These are phyloP conservation scores for Penicillium freii DNA, from an alignment of 2,329 filamentous ascomycete species.

Conservation along the genomic window DNA sequence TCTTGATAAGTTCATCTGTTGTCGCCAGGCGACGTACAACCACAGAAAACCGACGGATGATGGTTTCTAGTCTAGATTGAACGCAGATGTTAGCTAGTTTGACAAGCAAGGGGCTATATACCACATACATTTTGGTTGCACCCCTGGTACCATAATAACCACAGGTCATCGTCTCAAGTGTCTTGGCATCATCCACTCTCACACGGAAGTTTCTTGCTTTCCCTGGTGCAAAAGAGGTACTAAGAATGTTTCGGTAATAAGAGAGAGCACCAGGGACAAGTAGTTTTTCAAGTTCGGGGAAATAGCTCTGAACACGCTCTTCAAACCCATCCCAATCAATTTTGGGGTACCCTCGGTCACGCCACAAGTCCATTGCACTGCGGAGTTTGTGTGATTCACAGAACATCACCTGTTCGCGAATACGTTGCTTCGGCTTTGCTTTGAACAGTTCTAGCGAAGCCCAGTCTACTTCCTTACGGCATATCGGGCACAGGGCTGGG, in stretches of 20 bases:
- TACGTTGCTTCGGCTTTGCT: constrained; percentile 32
- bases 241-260: constrained; percentile 60
- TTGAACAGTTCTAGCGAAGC: constrained; percentile 56
- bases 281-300: constrained; percentile 56
- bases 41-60: constrained; percentile 60
- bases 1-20: constrained; percentile 64
- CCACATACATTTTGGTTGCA: constrained; percentile 62
- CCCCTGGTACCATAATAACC: constrained; percentile 84
- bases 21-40: constrained; percentile 62
- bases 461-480: constrained; percentile 58
- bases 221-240: constrained; percentile 55
- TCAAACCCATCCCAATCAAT: constrained; percentile 68
- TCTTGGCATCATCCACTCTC: constrained; percentile 42
- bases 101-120: not conserved
- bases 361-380: constrained; percentile 53
- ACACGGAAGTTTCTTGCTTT: constrained; percentile 60
- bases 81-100: not conserved
- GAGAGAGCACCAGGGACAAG: constrained; percentile 55
- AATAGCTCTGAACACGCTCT: constrained; percentile 57
- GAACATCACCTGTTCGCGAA: constrained; percentile 50
- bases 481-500: constrained; percentile 62
- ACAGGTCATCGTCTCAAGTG: constrained; percentile 59
- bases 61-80: constrained; percentile 50
- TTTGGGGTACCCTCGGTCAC: constrained; percentile 61
- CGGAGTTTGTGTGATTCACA: constrained; percentile 62